phyloP scores from a whole-genome alignment of 1,284 basidiomycete species.

The Fomitopsis schrenkii region DNA sequence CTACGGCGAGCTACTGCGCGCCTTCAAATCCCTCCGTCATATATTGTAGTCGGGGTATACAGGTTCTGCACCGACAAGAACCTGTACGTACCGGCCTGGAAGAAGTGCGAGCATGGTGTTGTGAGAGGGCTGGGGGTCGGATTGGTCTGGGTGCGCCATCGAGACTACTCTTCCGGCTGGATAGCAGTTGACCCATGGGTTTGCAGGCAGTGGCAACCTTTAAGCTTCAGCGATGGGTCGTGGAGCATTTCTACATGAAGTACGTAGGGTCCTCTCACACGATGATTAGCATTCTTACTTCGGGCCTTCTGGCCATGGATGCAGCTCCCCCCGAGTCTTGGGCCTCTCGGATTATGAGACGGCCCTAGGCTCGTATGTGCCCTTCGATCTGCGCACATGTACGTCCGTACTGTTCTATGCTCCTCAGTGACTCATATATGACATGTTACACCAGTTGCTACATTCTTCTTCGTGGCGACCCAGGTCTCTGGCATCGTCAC shows the following conservation, averaged over 20 bases:
- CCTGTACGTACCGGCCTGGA: constrained; percentile 68
- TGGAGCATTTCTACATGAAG: constrained; percentile 60
- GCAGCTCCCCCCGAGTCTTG: constrained; percentile 60
- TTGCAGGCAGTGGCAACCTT: constrained; percentile 58
- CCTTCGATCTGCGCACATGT: constrained; percentile 70
- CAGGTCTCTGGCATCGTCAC: constrained; percentile 72
- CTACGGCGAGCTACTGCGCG: constrained; percentile 51
- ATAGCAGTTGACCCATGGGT: no score
- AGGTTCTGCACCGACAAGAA: constrained; percentile 61
- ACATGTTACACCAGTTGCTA: constrained; percentile 50
- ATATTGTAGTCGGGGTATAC: constrained; percentile 73
- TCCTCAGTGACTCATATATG: not conserved
- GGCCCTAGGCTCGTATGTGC: constrained; percentile 58
- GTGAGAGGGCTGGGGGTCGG: constrained; percentile 59
- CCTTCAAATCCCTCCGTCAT: constrained; percentile 69
- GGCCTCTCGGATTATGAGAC: constrained; percentile 57
- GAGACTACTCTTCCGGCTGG: no score
- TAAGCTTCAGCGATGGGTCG: constrained; percentile 57
- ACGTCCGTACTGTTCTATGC: constrained; percentile 17
- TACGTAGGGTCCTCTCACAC: constrained; percentile 27
- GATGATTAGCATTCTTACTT: no score
- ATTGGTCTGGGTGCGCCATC: constrained; percentile 54
- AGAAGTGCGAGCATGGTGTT: constrained; percentile 70
- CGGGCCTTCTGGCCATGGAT: no score
- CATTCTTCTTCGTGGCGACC: constrained; percentile 64